Conservation (phyloP, 768 basidiomycete species). For the Pulveroboletus sp. region DNA sequence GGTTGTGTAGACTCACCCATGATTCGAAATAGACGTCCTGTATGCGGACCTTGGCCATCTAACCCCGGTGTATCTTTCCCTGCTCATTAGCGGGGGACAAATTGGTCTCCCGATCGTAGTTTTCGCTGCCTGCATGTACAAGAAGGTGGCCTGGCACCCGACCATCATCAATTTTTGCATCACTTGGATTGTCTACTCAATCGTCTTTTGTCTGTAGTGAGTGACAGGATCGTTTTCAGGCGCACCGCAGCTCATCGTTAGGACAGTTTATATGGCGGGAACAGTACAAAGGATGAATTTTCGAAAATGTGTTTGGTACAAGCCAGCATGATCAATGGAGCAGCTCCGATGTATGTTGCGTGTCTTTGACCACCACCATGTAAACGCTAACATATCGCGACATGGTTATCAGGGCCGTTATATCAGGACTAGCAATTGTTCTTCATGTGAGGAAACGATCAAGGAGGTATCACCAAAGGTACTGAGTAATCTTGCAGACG, state of each 20-base stretch:
- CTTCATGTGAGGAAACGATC: conserved; percentile 34
- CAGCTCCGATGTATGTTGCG: conserved; percentile 48
- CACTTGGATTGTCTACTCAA: conserved; percentile 55
- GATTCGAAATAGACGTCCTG: conserved; percentile 1
- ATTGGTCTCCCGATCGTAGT: conserved; percentile 50
- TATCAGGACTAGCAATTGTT: conserved; percentile 41
- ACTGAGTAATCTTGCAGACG: conserved; percentile 23
- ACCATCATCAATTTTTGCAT: conserved; percentile 56
- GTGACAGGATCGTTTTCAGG: conserved; percentile 18
- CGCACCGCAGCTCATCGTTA: conserved; percentile 8
- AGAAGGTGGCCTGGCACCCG: conserved; percentile 44
- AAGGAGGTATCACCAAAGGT: neutral
- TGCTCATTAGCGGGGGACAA: conserved; percentile 53
- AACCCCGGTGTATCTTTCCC: conserved; percentile 39
- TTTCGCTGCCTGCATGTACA: conserved; percentile 42
- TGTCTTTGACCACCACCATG: conserved; percentile 1
- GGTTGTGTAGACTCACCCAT: neutral
- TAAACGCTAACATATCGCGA: neutral
- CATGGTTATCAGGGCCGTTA: conserved; percentile 35
- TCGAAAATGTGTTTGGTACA: conserved; percentile 45
- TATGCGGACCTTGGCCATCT: conserved; percentile 28
- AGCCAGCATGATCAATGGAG: conserved; percentile 51
- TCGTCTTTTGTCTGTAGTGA: conserved; percentile 50
- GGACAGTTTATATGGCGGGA: conserved; percentile 34
- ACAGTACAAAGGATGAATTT: conserved; percentile 21